Evolutionary conservation across 768 basidiomycete genomes (phyloP).

Genomic region (Auriscalpium orientale): DNA sequence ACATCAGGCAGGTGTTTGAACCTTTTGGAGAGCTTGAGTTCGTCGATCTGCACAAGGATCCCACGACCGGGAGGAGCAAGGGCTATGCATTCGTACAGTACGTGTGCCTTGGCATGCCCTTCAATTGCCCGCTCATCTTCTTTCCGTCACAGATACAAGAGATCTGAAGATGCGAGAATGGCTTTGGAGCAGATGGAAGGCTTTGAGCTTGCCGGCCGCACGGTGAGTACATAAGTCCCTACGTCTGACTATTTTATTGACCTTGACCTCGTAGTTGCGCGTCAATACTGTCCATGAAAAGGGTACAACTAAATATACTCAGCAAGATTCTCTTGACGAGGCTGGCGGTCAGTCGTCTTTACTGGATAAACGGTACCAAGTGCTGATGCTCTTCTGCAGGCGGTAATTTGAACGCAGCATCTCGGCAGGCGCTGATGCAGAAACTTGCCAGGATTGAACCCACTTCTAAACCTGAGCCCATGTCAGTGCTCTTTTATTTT

Average conservation of each 20-base stretch:
- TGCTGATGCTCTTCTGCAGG: conserved; percentile 38
- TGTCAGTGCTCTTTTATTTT: conserved; percentile 36
- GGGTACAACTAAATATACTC: conserved; percentile 67
- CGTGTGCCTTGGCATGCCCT: conserved; percentile 20
- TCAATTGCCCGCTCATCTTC: neutral
- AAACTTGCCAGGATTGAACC: conserved; percentile 96
- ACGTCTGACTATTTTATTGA: conserved; percentile 12
- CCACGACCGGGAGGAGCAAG: conserved; percentile 91
- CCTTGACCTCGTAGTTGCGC: conserved; percentile 46
- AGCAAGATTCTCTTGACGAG: conserved; percentile 81
- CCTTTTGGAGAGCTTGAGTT: conserved; percentile 98
- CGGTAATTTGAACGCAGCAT: conserved; percentile 96
- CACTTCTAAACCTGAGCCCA: conserved; percentile 45
- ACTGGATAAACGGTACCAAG: neutral
- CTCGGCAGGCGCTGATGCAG: conserved; percentile 99
- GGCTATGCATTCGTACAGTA: conserved; percentile 98
- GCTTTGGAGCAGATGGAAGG: conserved; percentile 99
- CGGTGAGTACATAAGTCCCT: conserved; percentile 41
- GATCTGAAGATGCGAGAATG: conserved; percentile 91
- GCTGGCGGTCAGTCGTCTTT: conserved; percentile 55
- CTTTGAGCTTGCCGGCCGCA: conserved; percentile 93
- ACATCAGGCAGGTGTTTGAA: conserved; percentile 98
- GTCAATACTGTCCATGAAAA: conserved; percentile 93
- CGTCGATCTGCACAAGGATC: conserved; percentile 95
- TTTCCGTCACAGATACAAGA: conserved; percentile 57